Base-by-base conservation (phyloP, 208 protist species). In the Trypanosoma melophagium region DNA sequence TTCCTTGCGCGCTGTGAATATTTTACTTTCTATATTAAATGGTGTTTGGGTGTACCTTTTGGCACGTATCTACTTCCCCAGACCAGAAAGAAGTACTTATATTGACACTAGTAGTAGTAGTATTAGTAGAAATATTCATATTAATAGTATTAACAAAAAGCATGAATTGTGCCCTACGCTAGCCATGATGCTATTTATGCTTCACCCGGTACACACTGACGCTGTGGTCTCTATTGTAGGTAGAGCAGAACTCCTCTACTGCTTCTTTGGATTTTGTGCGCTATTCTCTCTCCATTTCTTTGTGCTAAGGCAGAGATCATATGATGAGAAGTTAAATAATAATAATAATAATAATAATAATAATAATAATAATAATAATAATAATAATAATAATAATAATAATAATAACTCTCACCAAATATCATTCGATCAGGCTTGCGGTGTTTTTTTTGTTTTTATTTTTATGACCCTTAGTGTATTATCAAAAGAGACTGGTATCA, bases 161-260 rank as follows among this genome's bases (percentile, higher is more conserved):
- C 45, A 12, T 52, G 49, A 17, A 35, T 64, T 16, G 41, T 70
- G 7, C 40, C 80, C 84, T 12, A 10, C 76, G 3, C 41, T 89
- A 12, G 55, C 82, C 3, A 72, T 82, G 44, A 49, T 79, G 17
- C 74, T 96, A 9, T 96, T 89, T 61, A 68, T 84, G 50, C 79
- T 81, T 24, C 92, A 97, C 70, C 92, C 92, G 2, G 86, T 93
- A 19, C 92, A 97, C 77, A 83, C 81, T n/a, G 92, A 97, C n/a
- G 72, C 87, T 40, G 89, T 97, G 22, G 86, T 84, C 3, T 83
- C 80, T 19, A 84, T 95, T 61, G 92, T 97, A 16, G 89, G 91
- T 2, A 69, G 91, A 4, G 83, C 84, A 22, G 91, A 96, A 60
- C 64, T 88, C 13, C 64, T 95, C 25, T 94, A 71, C 69, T 84